Evolutionary conservation across 2,329 filamentous ascomycete species (phyloP).

Genomic region (Calonectria henricotiae): DNA sequence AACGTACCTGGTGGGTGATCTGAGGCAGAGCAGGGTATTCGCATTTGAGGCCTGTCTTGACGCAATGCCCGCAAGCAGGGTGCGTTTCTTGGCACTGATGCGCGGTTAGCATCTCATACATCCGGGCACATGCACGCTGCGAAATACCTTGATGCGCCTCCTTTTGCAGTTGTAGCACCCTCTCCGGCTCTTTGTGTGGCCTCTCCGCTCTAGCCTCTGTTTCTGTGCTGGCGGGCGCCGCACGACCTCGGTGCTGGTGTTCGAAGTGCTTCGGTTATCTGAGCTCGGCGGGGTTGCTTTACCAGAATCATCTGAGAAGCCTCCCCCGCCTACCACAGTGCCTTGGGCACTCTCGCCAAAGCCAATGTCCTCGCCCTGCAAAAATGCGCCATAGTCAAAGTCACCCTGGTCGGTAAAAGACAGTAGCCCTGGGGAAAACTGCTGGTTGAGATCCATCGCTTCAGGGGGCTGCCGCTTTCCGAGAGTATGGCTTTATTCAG

Average conservation of each 20-base stretch:
- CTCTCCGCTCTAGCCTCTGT: constrained; percentile 69
- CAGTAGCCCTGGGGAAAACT: constrained; percentile 52
- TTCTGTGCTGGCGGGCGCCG: constrained; percentile 44
- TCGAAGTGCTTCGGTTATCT: constrained; percentile 49
- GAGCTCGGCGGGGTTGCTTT: constrained; percentile 55
- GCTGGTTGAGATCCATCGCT: constrained; percentile 54
- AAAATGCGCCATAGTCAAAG: constrained; percentile 61
- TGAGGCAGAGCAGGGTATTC: constrained; percentile 72
- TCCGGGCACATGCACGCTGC: neutral
- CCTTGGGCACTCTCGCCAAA: constrained; percentile 45
- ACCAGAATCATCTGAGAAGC: constrained; percentile 54
- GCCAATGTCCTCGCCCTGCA: constrained; percentile 53
- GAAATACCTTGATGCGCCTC: constrained; percentile 73
- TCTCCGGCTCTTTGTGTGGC: constrained; percentile 77
- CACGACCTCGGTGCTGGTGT: constrained; percentile 43
- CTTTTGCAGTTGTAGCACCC: constrained; percentile 80
- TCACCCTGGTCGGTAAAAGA: constrained; percentile 54
- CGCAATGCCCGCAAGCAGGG: constrained; percentile 76
- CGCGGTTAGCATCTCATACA: constrained; percentile 37
- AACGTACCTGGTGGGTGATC: constrained; percentile 67
- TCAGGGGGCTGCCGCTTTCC: neutral
- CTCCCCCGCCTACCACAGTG: constrained; percentile 31
- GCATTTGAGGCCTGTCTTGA: constrained; percentile 75
- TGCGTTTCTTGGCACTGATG: constrained; percentile 76
- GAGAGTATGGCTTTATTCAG: neutral